Evolutionary conservation across 345 rosid species (phyloP), one percentile per base, ranked within the genome.

Genomic region (Hirschfeldia incana): DNA sequence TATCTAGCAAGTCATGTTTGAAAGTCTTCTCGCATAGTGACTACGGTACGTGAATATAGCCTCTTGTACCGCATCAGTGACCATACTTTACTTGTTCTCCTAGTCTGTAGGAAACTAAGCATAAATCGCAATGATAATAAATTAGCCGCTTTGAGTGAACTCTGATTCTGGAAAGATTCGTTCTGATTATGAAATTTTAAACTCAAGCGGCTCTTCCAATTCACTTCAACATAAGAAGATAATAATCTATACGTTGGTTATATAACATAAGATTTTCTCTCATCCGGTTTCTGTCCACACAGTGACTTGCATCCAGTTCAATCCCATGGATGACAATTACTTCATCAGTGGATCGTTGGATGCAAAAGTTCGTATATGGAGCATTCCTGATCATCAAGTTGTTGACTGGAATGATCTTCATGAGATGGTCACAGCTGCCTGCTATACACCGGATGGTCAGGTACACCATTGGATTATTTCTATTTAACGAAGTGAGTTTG

Each of bases 221-320:
- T 64, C 39, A 27, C 42, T 77, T 21, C 11, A 70, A 8, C 10
- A 32, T 13, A 51, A 11, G 57, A 63, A 11, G 16, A 65, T 55
- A 55, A 37, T n/a, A 53, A 6, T 63, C 0, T 65, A 29, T 72
- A 42, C 7, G 62, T 32, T 15, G 13, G 53, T 72, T 78, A 39
- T 65, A 62, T 42, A 33, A 46, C 69, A 42, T 17, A 58, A 44
- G 26, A 34, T 58, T 49, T 32, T 79, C 27, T 67, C 78, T 79
- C 70, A 69, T 51, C 53, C 55, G 27, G 62, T 9, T 73, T 63
- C 15, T 80, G 67, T 42, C 12, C 62, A 15, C 74, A 80, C 97
- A 94, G 98, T 94, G 78, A 94, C 98, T 77, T 94, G 95, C 94
- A 90, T 94, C 89, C 97, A 94, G 89, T 94, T 94, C 78, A 94